These are phyloP conservation scores for Castanea sativa DNA, from an alignment of 306 rosid genomes.

Conservation along the genomic window DNA sequence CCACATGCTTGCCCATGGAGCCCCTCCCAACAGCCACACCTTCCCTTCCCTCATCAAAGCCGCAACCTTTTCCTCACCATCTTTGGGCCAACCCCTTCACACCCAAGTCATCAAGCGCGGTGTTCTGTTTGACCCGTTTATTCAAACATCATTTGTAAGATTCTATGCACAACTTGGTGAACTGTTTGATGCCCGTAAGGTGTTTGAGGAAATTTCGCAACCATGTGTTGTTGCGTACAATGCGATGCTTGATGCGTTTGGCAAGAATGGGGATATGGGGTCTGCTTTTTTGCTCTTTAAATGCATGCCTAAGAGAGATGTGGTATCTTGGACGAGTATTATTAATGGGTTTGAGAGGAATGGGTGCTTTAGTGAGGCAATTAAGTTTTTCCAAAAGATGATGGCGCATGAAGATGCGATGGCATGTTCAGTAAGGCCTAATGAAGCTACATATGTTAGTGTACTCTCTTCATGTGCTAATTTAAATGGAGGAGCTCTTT, in stretches of 20 bases:
- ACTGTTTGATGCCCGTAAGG: constrained; percentile 43
- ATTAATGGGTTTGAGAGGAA: constrained; percentile 56
- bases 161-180: constrained; percentile 26
- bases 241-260: constrained; percentile 65
- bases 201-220: constrained; percentile 71
- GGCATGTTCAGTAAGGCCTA: constrained; percentile 52
- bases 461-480: constrained; percentile 59
- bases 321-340: constrained; percentile 72
- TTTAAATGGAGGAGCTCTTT: constrained; percentile 47
- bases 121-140: constrained; percentile 45
- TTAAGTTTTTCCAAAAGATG: constrained; percentile 56
- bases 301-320: constrained; percentile 49
- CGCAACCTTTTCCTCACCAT: constrained; percentile 18
- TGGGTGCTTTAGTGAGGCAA: constrained; percentile 41
- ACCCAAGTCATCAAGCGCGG: constrained; percentile 58
- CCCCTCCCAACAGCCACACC: constrained; percentile 61
- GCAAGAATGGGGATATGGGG: constrained; percentile 56
- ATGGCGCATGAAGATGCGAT: constrained; percentile 36
- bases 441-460: constrained; percentile 72
- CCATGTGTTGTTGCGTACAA: constrained; percentile 54
- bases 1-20: constrained; percentile 58
- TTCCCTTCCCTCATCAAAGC: constrained; percentile 66
- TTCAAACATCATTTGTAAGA: constrained; percentile 56
- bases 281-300: constrained; percentile 50
- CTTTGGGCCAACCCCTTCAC: constrained; percentile 43